These are phyloP conservation scores for Pilasporangium apinafurcum DNA, from an alignment of 352 stramenopile species.

Conservation along the genomic window DNA sequence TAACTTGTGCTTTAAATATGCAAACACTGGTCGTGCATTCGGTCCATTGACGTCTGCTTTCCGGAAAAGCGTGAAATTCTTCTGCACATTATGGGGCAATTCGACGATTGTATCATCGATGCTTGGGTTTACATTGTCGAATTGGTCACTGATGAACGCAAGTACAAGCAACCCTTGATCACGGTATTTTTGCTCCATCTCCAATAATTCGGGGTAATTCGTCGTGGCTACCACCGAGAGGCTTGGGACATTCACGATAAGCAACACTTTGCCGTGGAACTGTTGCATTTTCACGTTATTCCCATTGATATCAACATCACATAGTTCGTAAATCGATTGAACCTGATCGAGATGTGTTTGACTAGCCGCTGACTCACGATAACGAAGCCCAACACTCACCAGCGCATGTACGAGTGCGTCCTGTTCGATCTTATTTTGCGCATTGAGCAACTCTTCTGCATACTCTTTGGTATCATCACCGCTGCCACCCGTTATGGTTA, in stretches of 20 bases:
- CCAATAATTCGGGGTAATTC: constrained; percentile 73
- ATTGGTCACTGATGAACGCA: constrained; percentile 82
- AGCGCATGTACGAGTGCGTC: constrained; percentile 1
- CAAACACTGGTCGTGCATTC: constrained; percentile 50
- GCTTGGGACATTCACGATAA: constrained; percentile 76
- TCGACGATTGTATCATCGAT: constrained; percentile 23
- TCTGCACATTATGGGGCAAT: constrained; percentile 10
- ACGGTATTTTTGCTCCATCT: constrained; percentile 41
- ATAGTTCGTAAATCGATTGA: constrained; percentile 13
- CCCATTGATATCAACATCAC: constrained; percentile 3
- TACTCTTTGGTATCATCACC: constrained; percentile 4
- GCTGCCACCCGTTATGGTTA: constrained; percentile 18
- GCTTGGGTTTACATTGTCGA: constrained; percentile 52
- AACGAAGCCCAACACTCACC: constrained; percentile 20
- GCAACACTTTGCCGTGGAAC: constrained; percentile 33
- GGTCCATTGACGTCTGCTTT: constrained; percentile 74
- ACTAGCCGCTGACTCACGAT: constrained; percentile 27
- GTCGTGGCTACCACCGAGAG: constrained; percentile 61
- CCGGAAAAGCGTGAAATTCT: constrained; percentile 27
- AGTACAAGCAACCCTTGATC: constrained; percentile 34
- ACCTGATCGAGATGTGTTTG: constrained; percentile 20
- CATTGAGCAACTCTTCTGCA: constrained; percentile 23
- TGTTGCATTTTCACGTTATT: constrained; percentile 10
- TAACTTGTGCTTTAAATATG: constrained; percentile 51
- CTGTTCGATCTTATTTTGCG: constrained; percentile 13